Evolutionary conservation across 164 flowering plant genomes (phyloP).

Genomic region (grape (Vitis vinifera)): DNA sequence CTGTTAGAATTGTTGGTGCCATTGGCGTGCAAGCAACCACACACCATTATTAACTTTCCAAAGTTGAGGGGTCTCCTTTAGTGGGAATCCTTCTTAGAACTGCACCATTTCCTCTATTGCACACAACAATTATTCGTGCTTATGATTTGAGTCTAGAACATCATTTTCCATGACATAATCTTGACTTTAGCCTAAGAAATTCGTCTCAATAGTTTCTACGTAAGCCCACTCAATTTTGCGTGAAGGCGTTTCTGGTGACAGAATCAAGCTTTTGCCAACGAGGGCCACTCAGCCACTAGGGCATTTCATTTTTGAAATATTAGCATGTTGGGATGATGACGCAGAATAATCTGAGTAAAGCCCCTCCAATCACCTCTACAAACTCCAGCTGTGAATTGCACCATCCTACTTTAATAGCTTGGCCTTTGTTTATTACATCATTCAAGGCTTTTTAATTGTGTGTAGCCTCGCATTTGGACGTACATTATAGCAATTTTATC

Average conservation of each 20-base stretch:
- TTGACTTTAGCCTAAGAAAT: too few species aligned
- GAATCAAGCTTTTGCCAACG: conserved; percentile 10
- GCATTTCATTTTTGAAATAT: neutral
- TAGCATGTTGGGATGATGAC: neutral
- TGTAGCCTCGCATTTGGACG: too few species aligned
- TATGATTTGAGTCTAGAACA: neutral
- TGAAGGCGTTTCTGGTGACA: conserved; percentile 13
- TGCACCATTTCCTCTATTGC: neutral
- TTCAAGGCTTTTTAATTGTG: neutral
- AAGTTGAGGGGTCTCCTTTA: conserved; percentile 2
- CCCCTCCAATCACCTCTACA: neutral
- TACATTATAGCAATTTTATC: too few species aligned
- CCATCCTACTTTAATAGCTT: neutral
- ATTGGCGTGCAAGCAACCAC: neutral
- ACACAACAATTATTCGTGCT: neutral
- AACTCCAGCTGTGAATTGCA: neutral
- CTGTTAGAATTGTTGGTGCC: conserved; percentile 1
- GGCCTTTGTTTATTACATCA: neutral
- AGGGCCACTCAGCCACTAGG: conserved; percentile 20
- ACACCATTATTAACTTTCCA: conserved; percentile 2
- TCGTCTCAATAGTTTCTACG: conserved; percentile 1
- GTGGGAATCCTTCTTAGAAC: conserved; percentile 6
- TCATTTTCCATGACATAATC: neutral
- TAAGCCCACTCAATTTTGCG: conserved; percentile 12
- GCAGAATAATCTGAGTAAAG: neutral